Percentiles rank a stretch among this genome's conserved stretches.
Conservation (phyloP, 2,329 filamentous ascomycete genomes). For the Aspergillus pseudonomiae region DNA sequence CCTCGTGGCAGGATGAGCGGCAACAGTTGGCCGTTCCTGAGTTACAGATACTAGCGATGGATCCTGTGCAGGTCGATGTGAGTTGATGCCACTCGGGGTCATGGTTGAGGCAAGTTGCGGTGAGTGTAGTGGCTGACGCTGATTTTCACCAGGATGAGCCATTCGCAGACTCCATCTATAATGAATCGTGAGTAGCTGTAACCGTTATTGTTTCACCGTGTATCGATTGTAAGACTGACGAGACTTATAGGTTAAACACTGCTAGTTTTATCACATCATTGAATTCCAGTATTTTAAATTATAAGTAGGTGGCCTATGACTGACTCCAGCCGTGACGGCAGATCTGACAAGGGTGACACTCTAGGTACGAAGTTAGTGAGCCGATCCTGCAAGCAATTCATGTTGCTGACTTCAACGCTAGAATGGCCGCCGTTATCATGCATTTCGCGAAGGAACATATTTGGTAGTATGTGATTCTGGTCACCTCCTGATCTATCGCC, state of each 20-base stretch:
- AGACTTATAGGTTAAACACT: neutral
- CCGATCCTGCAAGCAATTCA: neutral
- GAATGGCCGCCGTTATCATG: slow-evolving; percentile 3
- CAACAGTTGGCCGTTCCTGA: neutral
- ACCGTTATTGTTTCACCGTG: neutral
- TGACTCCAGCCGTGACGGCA: too few species aligned
- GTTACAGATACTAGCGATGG: neutral
- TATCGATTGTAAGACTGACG: neutral
- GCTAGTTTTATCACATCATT: neutral
- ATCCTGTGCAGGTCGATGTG: slow-evolving; percentile 1
- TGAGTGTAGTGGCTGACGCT: neutral
- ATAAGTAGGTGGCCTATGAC: neutral
- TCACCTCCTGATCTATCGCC: neutral
- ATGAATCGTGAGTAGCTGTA: neutral
- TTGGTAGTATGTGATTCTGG: neutral
- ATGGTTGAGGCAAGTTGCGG: neutral
- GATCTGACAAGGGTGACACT: neutral
- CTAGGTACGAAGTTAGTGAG: neutral
- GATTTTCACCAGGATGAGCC: neutral
- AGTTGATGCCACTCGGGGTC: neutral
- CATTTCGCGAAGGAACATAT: neutral
- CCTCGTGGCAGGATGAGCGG: neutral
- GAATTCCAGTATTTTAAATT: slow-evolving; percentile 1
- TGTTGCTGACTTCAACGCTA: neutral
- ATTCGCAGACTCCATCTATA: neutral